Base-by-base conservation (phyloP, 163 green algal species). In the Scenedesmus sp. region DNA sequence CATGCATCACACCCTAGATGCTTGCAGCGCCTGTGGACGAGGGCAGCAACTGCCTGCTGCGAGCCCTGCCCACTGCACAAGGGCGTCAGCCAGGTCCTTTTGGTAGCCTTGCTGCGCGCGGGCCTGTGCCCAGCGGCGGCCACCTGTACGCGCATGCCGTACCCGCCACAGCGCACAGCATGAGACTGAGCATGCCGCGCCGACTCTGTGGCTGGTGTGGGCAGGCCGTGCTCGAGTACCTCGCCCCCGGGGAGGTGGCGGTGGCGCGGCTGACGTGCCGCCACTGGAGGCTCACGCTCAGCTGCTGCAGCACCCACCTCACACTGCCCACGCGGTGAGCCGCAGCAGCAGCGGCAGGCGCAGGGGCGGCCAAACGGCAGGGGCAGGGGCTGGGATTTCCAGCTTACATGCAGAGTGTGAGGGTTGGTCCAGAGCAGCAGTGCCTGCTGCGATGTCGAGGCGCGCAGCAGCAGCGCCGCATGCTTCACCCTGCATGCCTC, bases 211-310 rank as follows among this genome's bases (percentile, higher is more conserved):
- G 1, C 76, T 76, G 51, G 22, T 37, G 12, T 53, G 30, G 40
- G 4, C 87, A 91, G 78, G 87, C 87, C 24, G 87, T 91, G 30
- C 81, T 72, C 5, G 18, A 24, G 42, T 91, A 88, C 79, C 44
- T 91, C 18, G 22, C 40, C 15, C 79, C 53, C 26, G 53, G 35
- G n/a, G 87, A 68, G 43, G 59, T 79, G 15, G 42, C 40, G 22
- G 40, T 70, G 44, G 88, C 81, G 10, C 88, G 88, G 12, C 51
- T 92, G 37, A 72, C 81, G 3, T 92, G 88, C 68, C 81, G 49
- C 68, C 70, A 85, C 81, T 92, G 88, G 88, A 49, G 70, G 9
- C 3, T 56, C 49, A 85, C 46, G 0, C 46, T 92, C 33, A 85
- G 81, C 68, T 53, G 65, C 81, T 83, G 86, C 81, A 80, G 42